These are phyloP conservation scores for Neurospora terricola DNA, from an alignment of 495 filamentous ascomycete genomes.

Conservation along the genomic window DNA sequence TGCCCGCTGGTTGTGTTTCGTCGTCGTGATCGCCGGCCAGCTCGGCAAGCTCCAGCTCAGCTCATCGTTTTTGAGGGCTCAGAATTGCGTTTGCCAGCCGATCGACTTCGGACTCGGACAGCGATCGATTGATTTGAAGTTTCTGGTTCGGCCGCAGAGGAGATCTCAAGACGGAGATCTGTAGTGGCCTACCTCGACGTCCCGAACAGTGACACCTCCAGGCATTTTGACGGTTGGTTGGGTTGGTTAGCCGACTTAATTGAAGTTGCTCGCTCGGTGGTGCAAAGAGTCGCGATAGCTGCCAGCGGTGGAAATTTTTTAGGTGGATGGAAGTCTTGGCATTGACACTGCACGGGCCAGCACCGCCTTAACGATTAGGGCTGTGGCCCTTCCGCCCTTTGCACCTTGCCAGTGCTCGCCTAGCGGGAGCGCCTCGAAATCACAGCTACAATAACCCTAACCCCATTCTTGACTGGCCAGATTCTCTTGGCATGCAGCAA, in stretches of 20 bases:
- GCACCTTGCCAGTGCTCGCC: neutral
- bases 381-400: slow-evolving; percentile 9
- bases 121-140: slow-evolving; percentile 16
- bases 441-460: neutral
- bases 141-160: slow-evolving; percentile 19
- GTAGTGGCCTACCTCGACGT: slow-evolving; percentile 71
- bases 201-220: slow-evolving; percentile 73
- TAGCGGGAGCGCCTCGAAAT: neutral
- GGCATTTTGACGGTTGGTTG: slow-evolving; percentile 61
- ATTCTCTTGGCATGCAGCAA: neutral
- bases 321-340: slow-evolving; percentile 16
- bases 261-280: slow-evolving; percentile 16
- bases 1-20: slow-evolving; percentile 2
- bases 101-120: slow-evolving; percentile 13
- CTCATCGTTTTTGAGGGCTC: slow-evolving; percentile 4
- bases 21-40: slow-evolving; percentile 18
- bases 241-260: slow-evolving; percentile 10
- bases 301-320: slow-evolving; percentile 12
- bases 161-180: slow-evolving; percentile 14
- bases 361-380: slow-evolving; percentile 7
- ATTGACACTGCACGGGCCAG: neutral
- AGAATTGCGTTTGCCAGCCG: slow-evolving; percentile 6
- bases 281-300: slow-evolving; percentile 8
- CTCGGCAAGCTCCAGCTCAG: neutral
- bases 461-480: neutral